phyloP scores from a whole-genome alignment of 1,284 basidiomycete genomes.

The Cryptococcus amylolentus region DNA sequence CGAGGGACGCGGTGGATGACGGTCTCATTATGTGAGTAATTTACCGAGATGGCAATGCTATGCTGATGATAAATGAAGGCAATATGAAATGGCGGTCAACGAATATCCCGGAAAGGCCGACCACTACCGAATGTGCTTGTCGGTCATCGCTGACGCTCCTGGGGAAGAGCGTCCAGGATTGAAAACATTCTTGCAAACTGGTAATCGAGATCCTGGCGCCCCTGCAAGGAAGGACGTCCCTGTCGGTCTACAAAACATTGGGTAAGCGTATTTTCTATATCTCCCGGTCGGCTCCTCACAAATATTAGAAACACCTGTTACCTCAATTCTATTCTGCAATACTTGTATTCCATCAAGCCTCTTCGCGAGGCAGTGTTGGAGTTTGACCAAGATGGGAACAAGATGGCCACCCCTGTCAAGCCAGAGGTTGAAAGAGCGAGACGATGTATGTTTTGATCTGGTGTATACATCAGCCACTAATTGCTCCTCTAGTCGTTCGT shows the following conservation, averaged over 20 bases:
- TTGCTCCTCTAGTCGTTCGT: constrained; percentile 29
- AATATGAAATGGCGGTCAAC: constrained; percentile 42
- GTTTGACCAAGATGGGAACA: constrained; percentile 27
- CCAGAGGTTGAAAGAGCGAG: constrained; percentile 36
- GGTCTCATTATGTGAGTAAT: constrained; percentile 38
- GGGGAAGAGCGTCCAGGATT: constrained; percentile 37
- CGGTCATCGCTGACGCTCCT: constrained; percentile 40
- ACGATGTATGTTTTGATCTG: constrained; percentile 33
- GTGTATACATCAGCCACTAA: constrained; percentile 6
- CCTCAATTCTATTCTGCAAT: constrained; percentile 48
- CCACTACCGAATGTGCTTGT: constrained; percentile 40
- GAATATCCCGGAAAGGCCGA: constrained; percentile 39
- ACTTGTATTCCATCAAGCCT: constrained; percentile 46
- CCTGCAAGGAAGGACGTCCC: constrained; percentile 41
- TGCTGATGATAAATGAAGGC: constrained; percentile 18
- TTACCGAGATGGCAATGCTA: too few species aligned
- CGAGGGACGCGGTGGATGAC: constrained; percentile 36
- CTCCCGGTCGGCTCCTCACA: not conserved
- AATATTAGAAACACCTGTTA: constrained; percentile 45
- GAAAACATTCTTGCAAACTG: constrained; percentile 33
- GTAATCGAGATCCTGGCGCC: constrained; percentile 22
- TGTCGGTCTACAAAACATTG: constrained; percentile 48
- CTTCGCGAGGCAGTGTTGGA: constrained; percentile 41
- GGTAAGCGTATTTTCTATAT: constrained; percentile 24
- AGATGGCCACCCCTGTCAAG: constrained; percentile 7